Evolutionary conservation across 2,329 filamentous ascomycete species (phyloP).

Genomic region (Pestalotiopsis sp.): DNA sequence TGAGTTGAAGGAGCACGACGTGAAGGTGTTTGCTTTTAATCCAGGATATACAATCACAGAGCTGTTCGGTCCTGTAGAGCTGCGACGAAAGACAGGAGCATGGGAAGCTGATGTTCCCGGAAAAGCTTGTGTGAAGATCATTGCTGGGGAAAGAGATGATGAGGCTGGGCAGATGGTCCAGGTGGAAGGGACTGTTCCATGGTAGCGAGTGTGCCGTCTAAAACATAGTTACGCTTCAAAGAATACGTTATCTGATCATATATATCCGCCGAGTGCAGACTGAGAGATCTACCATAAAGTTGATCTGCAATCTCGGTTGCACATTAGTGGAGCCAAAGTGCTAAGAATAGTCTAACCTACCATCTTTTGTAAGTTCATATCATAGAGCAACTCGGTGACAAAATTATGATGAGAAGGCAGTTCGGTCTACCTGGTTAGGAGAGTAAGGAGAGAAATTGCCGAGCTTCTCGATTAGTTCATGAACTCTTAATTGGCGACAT

Average conservation of each 20-base stretch:
- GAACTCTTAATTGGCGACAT: no score
- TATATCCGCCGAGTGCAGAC: background rate
- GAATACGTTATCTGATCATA: background rate
- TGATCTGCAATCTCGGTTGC: background rate
- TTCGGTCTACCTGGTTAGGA: no score
- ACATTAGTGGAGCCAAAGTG: background rate
- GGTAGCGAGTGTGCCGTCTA: background rate
- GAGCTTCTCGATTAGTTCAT: no score
- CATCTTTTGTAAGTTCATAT: no score
- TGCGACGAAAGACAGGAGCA: slow-evolving; percentile 1
- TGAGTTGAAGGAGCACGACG: slow-evolving; percentile 18
- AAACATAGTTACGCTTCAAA: background rate
- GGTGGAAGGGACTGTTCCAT: slow-evolving; percentile 1
- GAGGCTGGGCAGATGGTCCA: slow-evolving; percentile 3
- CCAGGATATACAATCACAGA: slow-evolving; percentile 19
- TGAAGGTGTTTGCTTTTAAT: slow-evolving; percentile 19
- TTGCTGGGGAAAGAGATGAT: slow-evolving; percentile 1
- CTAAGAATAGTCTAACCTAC: no score
- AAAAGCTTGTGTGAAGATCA: background rate
- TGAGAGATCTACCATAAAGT: background rate
- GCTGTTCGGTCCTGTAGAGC: slow-evolving; percentile 13
- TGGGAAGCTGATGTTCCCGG: slow-evolving; percentile 7
- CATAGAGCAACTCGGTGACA: no score
- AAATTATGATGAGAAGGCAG: no score
- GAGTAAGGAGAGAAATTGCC: no score